Conservation (phyloP, 495 filamentous ascomycete species). For the Annulohypoxylon bovei region DNA sequence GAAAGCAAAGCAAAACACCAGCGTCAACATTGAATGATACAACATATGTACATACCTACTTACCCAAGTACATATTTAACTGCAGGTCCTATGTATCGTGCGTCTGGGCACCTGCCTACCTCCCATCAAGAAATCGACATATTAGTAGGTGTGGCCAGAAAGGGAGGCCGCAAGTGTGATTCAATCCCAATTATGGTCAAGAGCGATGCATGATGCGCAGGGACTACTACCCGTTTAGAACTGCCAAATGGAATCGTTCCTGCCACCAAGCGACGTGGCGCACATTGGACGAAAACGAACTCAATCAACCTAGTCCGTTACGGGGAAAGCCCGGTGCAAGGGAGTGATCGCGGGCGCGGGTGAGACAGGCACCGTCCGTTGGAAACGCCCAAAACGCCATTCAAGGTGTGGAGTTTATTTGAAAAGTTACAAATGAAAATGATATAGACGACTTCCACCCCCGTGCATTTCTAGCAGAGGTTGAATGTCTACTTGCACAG, state of each 20-base stretch:
- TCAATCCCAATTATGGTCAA: constrained; percentile 32
- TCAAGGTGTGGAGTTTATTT: constrained; percentile 10
- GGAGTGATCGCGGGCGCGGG: constrained; percentile 29
- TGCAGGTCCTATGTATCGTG: constrained; percentile 2
- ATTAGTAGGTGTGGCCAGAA: constrained; percentile 13
- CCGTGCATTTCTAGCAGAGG: background rate
- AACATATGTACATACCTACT: background rate
- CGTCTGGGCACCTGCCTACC: background rate
- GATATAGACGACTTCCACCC: background rate
- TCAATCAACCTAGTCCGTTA: constrained; percentile 33
- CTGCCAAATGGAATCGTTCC: constrained; percentile 35
- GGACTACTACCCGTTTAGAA: constrained; percentile 39
- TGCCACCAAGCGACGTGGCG: constrained; percentile 35
- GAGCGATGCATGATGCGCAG: constrained; percentile 39
- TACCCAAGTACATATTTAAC: background rate
- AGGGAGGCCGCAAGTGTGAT: constrained; percentile 32
- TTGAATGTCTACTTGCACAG: background rate
- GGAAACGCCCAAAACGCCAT: constrained; percentile 25
- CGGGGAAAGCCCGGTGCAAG: constrained; percentile 30
- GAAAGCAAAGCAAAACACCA: constrained; percentile 11
- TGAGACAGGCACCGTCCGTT: constrained; percentile 26
- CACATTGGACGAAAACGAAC: constrained; percentile 34
- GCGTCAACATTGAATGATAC: too few species aligned
- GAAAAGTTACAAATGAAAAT: constrained; percentile 19
- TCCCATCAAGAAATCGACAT: background rate